These are phyloP conservation scores for Colletotrichum sublineola DNA, from an alignment of 2,329 filamentous ascomycete genomes.

Conservation along the genomic window DNA sequence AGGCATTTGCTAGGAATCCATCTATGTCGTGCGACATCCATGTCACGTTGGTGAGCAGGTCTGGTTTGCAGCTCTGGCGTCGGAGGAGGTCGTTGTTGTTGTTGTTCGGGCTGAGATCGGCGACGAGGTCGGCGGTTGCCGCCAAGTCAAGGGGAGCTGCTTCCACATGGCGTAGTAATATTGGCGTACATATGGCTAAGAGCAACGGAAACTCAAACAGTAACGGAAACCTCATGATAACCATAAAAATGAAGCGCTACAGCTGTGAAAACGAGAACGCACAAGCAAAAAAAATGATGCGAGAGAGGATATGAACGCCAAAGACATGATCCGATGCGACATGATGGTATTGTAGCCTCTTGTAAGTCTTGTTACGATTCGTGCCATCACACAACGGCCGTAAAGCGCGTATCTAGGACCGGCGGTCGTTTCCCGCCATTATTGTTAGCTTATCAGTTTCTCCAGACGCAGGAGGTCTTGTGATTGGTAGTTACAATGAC, in stretches of 20 bases:
- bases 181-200: background rate
- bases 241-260: background rate
- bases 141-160: background rate
- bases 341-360: background rate
- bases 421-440: background rate
- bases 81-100: too few relatives aligned
- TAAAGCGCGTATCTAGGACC: background rate
- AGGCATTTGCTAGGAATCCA: slow-evolving; percentile 2
- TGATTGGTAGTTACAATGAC: background rate
- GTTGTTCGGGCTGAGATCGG: background rate
- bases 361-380: background rate
- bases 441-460: background rate
- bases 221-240: background rate
- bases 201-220: too few relatives aligned
- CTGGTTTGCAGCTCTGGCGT: too few relatives aligned
- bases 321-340: too few relatives aligned
- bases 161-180: background rate
- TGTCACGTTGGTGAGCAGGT: slow-evolving; percentile 3
- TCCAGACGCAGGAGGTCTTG: background rate
- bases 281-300: too few relatives aligned
- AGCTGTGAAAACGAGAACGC: too few relatives aligned
- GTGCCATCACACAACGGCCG: background rate
- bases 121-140: rapidly evolving
- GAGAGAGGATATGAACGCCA: too few relatives aligned
- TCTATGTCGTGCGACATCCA: slow-evolving; percentile 10